Evolutionary conservation across 1,284 basidiomycete genomes (phyloP), one percentile per base, ranked within the genome.

Genomic region (Ceratobasidium sp.): DNA sequence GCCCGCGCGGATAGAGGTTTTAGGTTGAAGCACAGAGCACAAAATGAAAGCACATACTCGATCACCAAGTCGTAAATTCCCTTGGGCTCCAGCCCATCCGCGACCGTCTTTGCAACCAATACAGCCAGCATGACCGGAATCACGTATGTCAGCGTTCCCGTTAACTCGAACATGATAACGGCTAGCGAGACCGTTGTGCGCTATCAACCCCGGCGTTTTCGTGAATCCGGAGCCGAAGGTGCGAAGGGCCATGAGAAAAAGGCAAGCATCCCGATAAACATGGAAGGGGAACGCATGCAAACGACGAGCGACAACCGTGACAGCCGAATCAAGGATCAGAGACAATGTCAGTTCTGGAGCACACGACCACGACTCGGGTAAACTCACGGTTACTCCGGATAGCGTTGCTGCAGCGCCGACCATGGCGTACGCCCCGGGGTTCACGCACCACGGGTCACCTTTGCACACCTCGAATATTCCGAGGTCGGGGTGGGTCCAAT

Each of bases 81-180:
- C 80, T 96, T 97, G 23, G 93, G 93, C 80, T 98, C 94, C 76
- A 99, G n/a, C 5, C 91, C 92, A 80, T 98, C 96, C 18, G 93
- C 94, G 2, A 94, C 89, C 0, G 96, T 96, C 84, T 98, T 98
- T 32, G 96, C 96, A 6, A 96, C 91, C 34, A 98, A 85, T 4
- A 98, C 88, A 6, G 90, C 84, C 53, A 98, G 80, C 93, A 98
- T 98, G 75, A 98, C 90, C 0, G 97, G 97, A 0, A 97, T 92
- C n/a, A 89, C 92, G 80, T 98, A 98, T 3, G 93, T 96, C 75
- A 99, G 82, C 0, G 94, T 96, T 75, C 95, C 92, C 0, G 96
- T 99, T 58, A 99, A 85, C 80, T 98, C 97, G 78, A 98, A 94
- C 88, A 98, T 95, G 82, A 98, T 98, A 67, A 98, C 96, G 1